A percentile compares a stretch with the other conserved stretches of the same genome.
Conservation (phyloP, 202 grass and related monocot genomes). For the Zoysia matrella region DNA sequence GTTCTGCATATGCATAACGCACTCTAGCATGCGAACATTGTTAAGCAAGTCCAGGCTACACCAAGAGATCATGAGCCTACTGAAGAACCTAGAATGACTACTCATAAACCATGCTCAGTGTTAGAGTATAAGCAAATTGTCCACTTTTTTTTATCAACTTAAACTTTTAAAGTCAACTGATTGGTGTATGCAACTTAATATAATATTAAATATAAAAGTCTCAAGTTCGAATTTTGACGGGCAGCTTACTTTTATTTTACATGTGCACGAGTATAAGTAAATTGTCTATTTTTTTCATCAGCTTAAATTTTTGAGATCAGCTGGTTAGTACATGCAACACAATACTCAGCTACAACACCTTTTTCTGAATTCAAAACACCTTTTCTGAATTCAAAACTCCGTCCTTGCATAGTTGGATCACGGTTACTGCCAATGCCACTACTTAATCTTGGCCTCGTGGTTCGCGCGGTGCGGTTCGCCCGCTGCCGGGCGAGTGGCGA, state of each 20-base stretch:
- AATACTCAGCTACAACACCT: too few species aligned
- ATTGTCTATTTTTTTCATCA: too few species aligned
- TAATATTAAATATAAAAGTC: too few species aligned
- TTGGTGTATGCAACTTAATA: too few species aligned
- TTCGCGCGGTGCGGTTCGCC: slow-evolving; percentile 36
- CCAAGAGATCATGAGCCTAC: slow-evolving; percentile 17
- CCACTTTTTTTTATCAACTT: too few species aligned
- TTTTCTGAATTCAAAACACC: not conserved
- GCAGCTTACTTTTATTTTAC: too few species aligned
- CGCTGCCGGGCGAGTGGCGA: slow-evolving; percentile 51
- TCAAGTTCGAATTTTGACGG: too few species aligned
- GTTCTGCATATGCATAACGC: not conserved
- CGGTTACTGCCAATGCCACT: not conserved
- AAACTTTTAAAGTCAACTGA: too few species aligned
- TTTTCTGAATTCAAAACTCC: slow-evolving; percentile 44
- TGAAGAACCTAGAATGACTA: not conserved
- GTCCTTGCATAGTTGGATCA: not conserved
- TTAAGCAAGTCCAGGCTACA: slow-evolving; percentile 38
- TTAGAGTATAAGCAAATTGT: not conserved
- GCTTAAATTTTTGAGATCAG: too few species aligned
- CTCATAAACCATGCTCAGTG: slow-evolving; percentile 26
- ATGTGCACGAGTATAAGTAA: too few species aligned
- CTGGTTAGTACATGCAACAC: too few species aligned
- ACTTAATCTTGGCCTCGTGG: slow-evolving; percentile 38
- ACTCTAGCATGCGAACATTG: slow-evolving; percentile 26